phyloP scores from a whole-genome alignment of 2,329 filamentous ascomycete species.

The Ophiocordyceps camponoti-saundersi region DNA sequence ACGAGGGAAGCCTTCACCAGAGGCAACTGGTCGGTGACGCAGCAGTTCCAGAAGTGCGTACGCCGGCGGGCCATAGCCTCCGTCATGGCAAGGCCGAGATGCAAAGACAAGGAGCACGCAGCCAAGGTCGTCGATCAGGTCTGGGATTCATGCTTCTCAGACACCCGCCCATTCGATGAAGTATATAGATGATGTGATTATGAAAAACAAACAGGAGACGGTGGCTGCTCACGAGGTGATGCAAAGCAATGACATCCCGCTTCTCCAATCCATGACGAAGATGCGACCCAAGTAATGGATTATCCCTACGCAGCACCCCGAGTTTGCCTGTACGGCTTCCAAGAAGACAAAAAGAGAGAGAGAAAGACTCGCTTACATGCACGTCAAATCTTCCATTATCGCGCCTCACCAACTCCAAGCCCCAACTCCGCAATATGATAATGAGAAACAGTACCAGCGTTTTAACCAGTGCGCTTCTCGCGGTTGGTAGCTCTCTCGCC shows the following conservation, averaged over 20 bases:
- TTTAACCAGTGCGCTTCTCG: constrained; percentile 19
- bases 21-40: constrained; percentile 74
- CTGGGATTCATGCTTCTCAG: constrained; percentile 94
- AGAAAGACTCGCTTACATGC: constrained; percentile 14
- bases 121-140: constrained; percentile 84
- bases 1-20: constrained; percentile 69
- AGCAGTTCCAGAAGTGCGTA: constrained; percentile 90
- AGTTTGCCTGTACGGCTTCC: neutral
- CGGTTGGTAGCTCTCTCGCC: constrained; percentile 34
- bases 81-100: constrained; percentile 59
- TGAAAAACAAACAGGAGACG: neutral
- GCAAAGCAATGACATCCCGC: neutral
- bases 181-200: constrained; percentile 52
- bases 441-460: neutral
- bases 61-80: constrained; percentile 64
- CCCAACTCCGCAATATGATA: neutral
- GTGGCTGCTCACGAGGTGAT: neutral
- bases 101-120: constrained; percentile 75
- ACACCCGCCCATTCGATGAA: constrained; percentile 92
- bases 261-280: neutral
- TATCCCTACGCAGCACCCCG: neutral
- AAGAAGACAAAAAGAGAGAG: neutral
- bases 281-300: constrained; percentile 3
- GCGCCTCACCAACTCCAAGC: constrained; percentile 3
- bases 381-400: constrained; percentile 6